These are phyloP conservation scores for Silybum marianum DNA, from an alignment of 129 eudicot species.

Conservation along the genomic window DNA sequence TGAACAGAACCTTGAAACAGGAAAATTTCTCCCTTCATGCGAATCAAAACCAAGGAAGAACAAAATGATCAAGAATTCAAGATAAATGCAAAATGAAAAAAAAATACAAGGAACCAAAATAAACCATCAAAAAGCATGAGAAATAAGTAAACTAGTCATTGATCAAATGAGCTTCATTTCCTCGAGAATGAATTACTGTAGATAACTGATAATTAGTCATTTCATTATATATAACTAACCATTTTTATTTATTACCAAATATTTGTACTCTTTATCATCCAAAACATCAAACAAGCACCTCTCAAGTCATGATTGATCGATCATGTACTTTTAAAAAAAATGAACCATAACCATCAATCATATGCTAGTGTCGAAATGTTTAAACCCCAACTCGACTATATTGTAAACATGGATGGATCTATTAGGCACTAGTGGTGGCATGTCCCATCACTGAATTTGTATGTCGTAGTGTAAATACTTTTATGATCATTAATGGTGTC, in stretches of 20 bases:
- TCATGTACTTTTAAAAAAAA: background rate
- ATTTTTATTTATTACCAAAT: background rate
- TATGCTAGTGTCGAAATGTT: background rate
- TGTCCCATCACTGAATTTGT: background rate
- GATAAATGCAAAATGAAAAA: background rate
- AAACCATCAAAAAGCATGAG: background rate
- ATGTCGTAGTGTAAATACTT: background rate
- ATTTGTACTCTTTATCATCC: background rate
- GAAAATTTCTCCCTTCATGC: background rate
- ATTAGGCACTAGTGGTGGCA: background rate
- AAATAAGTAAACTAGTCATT: too few relatives aligned
- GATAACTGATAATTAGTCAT: background rate
- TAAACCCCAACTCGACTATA: background rate
- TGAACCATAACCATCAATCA: background rate
- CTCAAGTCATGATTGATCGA: background rate
- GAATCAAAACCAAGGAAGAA: background rate
- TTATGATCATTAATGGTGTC: background rate
- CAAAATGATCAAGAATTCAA: background rate
- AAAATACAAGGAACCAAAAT: background rate
- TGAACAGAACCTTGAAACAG: background rate
- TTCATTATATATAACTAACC: background rate
- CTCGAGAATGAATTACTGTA: background rate
- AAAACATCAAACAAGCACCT: background rate
- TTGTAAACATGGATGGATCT: background rate
- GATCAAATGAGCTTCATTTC: background rate